phyloP scores from a whole-genome alignment of 2,329 filamentous ascomycete genomes.

The Phoma herbarum region DNA sequence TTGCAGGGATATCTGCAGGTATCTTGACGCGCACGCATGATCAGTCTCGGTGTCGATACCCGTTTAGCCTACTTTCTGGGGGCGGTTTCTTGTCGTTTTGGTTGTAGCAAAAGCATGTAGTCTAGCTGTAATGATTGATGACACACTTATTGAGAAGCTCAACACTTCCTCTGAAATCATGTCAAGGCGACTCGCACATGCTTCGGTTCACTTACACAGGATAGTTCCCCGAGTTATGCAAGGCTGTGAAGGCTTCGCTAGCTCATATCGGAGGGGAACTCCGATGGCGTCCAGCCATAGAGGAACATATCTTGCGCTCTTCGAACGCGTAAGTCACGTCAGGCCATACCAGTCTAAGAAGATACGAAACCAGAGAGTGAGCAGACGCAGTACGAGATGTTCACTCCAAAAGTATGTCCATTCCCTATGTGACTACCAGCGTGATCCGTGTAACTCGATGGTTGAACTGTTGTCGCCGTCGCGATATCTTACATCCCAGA shows the following conservation, averaged over 20 bases:
- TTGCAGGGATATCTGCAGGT: conserved; percentile 13
- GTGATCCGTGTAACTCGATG: neutral
- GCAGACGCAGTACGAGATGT: neutral
- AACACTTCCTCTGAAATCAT: neutral
- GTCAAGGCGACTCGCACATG: no score
- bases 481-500: conserved; percentile 8
- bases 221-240: no score
- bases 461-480: neutral
- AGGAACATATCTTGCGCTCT: no score
- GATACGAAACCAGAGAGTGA: no score
- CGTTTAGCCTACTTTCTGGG: neutral
- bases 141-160: neutral
- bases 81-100: neutral
- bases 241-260: no score
- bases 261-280: no score
- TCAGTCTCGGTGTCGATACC: neutral
- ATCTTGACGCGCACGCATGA: conserved; percentile 3
- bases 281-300: no score
- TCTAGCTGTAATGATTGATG: neutral
- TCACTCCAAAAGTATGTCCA: no score
- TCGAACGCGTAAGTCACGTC: no score
- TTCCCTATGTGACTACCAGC: neutral
- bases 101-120: neutral
- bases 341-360: no score
- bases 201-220: no score